A percentile compares a stretch with the other conserved stretches of the same genome.
phyloP scores from a whole-genome alignment of 2,329 filamentous ascomycete species.

The Beauveria pseudobassiana region DNA sequence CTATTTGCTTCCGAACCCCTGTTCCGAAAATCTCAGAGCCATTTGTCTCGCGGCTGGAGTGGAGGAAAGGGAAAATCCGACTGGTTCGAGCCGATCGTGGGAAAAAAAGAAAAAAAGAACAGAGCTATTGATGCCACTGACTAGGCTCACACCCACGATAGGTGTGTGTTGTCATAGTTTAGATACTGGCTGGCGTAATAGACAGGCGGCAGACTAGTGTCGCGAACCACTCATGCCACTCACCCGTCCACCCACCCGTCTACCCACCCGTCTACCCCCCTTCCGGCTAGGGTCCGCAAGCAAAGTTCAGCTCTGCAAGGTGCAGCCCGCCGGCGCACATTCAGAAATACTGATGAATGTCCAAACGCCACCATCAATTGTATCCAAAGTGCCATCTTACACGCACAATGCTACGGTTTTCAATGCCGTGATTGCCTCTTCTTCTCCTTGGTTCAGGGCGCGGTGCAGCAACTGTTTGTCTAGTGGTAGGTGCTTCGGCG shows the following conservation, averaged over 20 bases:
- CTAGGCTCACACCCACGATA: neutral
- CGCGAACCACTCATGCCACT: neutral
- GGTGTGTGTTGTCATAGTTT: neutral
- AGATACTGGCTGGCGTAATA: neutral
- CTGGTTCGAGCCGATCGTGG: neutral
- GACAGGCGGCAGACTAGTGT: neutral
- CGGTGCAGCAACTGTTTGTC: constrained; percentile 4
- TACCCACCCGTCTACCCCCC: neutral
- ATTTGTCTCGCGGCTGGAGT: neutral
- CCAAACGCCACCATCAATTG: constrained; percentile 1
- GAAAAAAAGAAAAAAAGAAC: neutral
- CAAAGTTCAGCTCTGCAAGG: constrained; percentile 8
- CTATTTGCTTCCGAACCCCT: neutral
- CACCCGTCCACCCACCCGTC: neutral
- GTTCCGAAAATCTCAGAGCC: neutral
- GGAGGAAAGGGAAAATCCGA: neutral
- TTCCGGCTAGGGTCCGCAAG: constrained; percentile 3
- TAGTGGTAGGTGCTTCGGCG: neutral
- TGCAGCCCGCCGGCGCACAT: neutral
- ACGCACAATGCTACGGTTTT: neutral
- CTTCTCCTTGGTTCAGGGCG: neutral
- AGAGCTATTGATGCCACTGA: neutral
- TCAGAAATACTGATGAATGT: neutral
- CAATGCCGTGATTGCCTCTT: neutral
- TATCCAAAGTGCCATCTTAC: neutral